Evolutionary conservation across 331 rosid species (phyloP).

Genomic region (Erythrophleum ivorense): DNA sequence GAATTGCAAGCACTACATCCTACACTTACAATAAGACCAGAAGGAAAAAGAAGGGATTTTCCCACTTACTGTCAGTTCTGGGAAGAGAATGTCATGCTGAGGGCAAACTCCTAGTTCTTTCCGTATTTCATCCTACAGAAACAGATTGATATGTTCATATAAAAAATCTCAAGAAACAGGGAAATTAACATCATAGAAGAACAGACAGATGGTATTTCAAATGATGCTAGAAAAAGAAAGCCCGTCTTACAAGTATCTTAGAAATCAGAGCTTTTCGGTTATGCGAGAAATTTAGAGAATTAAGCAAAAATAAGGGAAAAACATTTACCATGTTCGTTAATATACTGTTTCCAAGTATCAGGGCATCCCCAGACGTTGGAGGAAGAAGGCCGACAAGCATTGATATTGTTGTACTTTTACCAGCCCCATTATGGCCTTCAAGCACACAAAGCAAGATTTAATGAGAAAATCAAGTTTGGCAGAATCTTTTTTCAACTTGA

Average conservation of each 20-base stretch:
- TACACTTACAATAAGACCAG: too few species aligned
- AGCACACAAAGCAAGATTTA: background rate
- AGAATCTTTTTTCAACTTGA: too few species aligned
- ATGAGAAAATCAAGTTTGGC: too few species aligned
- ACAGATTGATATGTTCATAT: background rate
- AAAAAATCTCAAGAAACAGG: background rate
- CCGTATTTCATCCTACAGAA: constrained; percentile 85
- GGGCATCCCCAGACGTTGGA: constrained; percentile 88
- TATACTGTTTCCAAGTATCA: constrained; percentile 80
- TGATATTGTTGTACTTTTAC: constrained; percentile 88
- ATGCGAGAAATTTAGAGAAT: background rate
- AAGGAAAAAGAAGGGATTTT: too few species aligned
- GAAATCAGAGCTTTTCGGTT: background rate
- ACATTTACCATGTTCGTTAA: constrained; percentile 66
- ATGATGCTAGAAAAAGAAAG: too few species aligned
- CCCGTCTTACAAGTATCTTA: too few species aligned
- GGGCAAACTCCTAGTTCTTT: constrained; percentile 91
- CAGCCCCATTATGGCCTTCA: constrained; percentile 91
- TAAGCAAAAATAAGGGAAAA: background rate
- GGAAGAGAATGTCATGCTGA: constrained; percentile 86
- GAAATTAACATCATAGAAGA: too few species aligned
- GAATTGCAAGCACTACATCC: too few species aligned
- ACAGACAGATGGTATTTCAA: background rate
- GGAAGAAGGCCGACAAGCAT: constrained; percentile 93
- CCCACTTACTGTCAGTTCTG: constrained; percentile 86